Evolutionary conservation across 352 stramenopile genomes (phyloP).

Genomic region (Pythium aristosporum): DNA sequence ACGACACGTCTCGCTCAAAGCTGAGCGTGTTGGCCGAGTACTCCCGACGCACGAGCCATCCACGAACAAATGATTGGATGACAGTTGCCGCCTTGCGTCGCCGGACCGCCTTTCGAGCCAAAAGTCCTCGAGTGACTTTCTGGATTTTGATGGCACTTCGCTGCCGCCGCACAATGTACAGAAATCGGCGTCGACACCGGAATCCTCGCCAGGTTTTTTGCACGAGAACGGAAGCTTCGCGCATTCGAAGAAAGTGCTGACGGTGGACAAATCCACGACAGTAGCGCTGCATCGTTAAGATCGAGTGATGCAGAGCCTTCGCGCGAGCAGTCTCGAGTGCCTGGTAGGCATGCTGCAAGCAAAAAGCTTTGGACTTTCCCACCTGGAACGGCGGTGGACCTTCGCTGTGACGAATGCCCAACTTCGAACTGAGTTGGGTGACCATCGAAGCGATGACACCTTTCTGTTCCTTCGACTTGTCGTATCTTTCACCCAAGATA

Average conservation of each 20-base stretch:
- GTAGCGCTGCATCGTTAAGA: slow-evolving; percentile 75
- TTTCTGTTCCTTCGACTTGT: slow-evolving; percentile 47
- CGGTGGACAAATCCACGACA: slow-evolving; percentile 61
- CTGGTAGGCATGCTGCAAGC: slow-evolving; percentile 64
- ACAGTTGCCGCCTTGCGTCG: slow-evolving; percentile 44
- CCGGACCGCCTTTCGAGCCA: slow-evolving; percentile 43
- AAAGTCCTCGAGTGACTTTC: slow-evolving; percentile 41
- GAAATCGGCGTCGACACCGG: slow-evolving; percentile 46
- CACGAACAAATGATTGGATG: slow-evolving; percentile 80
- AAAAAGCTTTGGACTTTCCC: slow-evolving; percentile 85
- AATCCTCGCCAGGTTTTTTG: slow-evolving; percentile 56
- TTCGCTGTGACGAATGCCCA: slow-evolving; percentile 35
- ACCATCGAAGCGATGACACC: slow-evolving; percentile 52
- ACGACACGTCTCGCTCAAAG: slow-evolving; percentile 77
- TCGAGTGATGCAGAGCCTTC: slow-evolving; percentile 67
- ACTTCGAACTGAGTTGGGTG: slow-evolving; percentile 34
- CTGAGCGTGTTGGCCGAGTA: slow-evolving; percentile 78
- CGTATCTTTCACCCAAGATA: slow-evolving; percentile 52
- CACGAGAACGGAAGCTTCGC: slow-evolving; percentile 46
- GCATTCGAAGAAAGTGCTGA: slow-evolving; percentile 46
- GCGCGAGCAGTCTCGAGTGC: slow-evolving; percentile 57
- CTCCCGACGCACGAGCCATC: slow-evolving; percentile 78
- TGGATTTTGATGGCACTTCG: slow-evolving; percentile 58
- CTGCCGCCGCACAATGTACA: slow-evolving; percentile 35
- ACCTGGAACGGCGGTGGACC: slow-evolving; percentile 67